Base-by-base conservation (phyloP, 495 filamentous ascomycete species). In the Podospora anserina region DNA sequence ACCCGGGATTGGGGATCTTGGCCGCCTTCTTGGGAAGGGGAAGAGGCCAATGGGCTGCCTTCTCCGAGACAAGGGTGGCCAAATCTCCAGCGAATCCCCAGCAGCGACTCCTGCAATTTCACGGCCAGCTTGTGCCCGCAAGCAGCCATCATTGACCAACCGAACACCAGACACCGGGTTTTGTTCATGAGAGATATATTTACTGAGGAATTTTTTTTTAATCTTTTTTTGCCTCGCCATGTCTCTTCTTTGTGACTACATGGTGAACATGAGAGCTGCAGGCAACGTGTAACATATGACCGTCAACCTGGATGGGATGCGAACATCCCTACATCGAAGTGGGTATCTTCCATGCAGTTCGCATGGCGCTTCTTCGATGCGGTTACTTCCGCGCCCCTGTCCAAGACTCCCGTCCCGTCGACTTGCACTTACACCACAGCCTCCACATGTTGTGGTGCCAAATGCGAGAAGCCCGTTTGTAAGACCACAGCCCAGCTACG, bases 31-130 rank as follows among this genome's bases (percentile, higher is more conserved):
- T 39, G 27, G 18, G 61, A 32, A 63, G 34, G 32, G 20, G 16
- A 18, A 27, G 27, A 32, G 30, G 18, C 61, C 61, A 63, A 49
- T 63, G 30, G n/a, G 4, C 7, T 13, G 4, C 19, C 61, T 49
- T 32, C 28, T 20, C 30, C 30, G 19, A 39, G 61, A 63, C 61
- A 63, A 49, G 61, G 61, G 61, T 49, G 32, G n/a, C 61, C n/a
- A 19, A 49, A 49, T 49, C 39, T 13, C 39, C 39, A 49, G 39
- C 19, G 27, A 28, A 28, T 63, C 28, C 30, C 61, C 61, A 32
- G 32, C 30, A 13, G 32, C n/a, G 61, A 32, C 34, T 39, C 61
- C 61, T 63, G 61, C 61, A 63, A 63, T 63, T 63, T 63, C 30
- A 63, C 61, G 32, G 61, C 27, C 15, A 13, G 13, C 19, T 39